phyloP scores from a whole-genome alignment of 2,329 filamentous ascomycete species.

The Fusarium nematophilum region DNA sequence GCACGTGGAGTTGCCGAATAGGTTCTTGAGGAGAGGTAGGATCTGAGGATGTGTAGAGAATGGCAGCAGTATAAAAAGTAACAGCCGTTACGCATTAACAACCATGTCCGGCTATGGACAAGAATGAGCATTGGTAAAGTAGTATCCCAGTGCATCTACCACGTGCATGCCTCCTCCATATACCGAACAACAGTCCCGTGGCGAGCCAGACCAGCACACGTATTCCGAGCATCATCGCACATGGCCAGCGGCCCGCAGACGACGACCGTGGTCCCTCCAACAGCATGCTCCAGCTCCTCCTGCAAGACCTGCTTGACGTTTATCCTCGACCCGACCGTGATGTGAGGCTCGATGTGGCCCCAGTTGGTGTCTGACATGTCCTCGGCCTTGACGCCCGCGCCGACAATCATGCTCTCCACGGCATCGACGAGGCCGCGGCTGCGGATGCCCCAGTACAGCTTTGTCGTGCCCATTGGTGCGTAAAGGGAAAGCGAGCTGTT shows the following conservation, averaged over 20 bases:
- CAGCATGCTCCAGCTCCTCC: slow-evolving; percentile 34
- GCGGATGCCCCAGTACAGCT: slow-evolving; percentile 47
- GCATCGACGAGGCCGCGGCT: slow-evolving; percentile 40
- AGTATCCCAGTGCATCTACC: too few species aligned
- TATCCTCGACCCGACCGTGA: slow-evolving; percentile 44
- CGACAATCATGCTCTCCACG: slow-evolving; percentile 40
- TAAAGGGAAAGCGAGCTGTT: slow-evolving; percentile 35
- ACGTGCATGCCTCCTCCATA: slow-evolving; percentile 40
- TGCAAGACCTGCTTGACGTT: slow-evolving; percentile 42
- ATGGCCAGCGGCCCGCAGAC: slow-evolving; percentile 46
- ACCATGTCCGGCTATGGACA: not conserved
- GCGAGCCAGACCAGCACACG: slow-evolving; percentile 39
- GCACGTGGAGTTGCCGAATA: slow-evolving; percentile 54
- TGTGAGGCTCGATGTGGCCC: slow-evolving; percentile 44
- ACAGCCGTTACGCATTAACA: slow-evolving; percentile 8
- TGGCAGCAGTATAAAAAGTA: not conserved
- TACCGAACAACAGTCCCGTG: slow-evolving; percentile 40
- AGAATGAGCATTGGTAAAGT: too few species aligned
- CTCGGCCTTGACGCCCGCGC: slow-evolving; percentile 1
- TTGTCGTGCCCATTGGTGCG: slow-evolving; percentile 38
- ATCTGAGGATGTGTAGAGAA: slow-evolving; percentile 28
- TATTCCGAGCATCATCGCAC: slow-evolving; percentile 46
- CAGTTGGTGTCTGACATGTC: slow-evolving; percentile 24
- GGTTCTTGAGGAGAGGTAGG: slow-evolving; percentile 53
- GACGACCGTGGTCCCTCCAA: slow-evolving; percentile 43